Evolutionary conservation across 2,329 filamentous ascomycete species (phyloP).

Genomic region (Penicillium oxalicum): DNA sequence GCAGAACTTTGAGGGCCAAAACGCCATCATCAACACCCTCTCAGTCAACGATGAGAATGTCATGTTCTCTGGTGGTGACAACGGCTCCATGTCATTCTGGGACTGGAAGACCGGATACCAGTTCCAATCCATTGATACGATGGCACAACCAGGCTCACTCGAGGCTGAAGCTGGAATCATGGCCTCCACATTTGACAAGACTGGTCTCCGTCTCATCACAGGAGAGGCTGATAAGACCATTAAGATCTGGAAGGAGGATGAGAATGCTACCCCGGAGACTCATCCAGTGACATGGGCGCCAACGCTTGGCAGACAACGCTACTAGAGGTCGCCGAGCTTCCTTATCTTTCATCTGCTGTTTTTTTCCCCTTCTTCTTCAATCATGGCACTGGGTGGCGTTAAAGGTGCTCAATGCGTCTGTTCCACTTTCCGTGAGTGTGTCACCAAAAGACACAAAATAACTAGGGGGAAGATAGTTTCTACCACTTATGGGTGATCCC

Average conservation of each 20-base stretch:
- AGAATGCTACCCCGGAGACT: constrained; percentile 80
- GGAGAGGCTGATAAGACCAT: constrained; percentile 98
- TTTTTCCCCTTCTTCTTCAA: constrained; percentile 18
- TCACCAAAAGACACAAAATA: not conserved
- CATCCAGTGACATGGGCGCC: constrained; percentile 93
- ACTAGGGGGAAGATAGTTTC: not conserved
- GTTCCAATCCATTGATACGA: constrained; percentile 84
- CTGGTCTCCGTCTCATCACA: constrained; percentile 80
- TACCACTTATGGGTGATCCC: constrained; percentile 4
- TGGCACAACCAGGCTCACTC: constrained; percentile 86
- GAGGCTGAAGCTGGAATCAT: constrained; percentile 94
- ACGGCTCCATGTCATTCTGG: constrained; percentile 96
- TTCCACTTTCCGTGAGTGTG: not conserved
- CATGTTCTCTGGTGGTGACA: constrained; percentile 89
- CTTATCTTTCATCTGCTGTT: constrained; percentile 17
- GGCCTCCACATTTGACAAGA: constrained; percentile 86
- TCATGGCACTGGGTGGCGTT: constrained; percentile 29
- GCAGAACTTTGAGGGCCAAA: constrained; percentile 97
- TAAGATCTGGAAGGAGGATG: constrained; percentile 95
- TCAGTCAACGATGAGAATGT: constrained; percentile 93
- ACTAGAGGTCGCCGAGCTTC: constrained; percentile 38
- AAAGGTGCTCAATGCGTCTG: constrained; percentile 18
- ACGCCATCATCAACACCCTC: constrained; percentile 90
- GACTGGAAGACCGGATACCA: constrained; percentile 96
- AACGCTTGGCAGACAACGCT: constrained; percentile 69